Conservation (phyloP, 2,329 filamentous ascomycete species). For the Phaeophleospora eucalypticola region DNA sequence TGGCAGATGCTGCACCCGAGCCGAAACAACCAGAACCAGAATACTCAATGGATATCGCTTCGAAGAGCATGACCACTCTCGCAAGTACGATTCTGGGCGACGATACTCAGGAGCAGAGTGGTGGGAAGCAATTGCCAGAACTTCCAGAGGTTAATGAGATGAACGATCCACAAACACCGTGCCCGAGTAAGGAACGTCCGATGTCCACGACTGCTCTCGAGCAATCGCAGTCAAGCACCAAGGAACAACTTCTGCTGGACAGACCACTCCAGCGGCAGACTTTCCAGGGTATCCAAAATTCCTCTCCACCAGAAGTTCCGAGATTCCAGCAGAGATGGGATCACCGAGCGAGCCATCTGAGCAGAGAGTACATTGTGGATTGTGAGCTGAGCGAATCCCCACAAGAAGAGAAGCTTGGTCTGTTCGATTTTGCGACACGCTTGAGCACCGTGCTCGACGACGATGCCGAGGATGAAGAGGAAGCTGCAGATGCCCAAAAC, state of each 20-base stretch:
- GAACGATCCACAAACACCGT: not conserved
- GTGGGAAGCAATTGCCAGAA: no score
- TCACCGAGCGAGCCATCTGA: conserved; percentile 23
- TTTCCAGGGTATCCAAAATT: conserved; percentile 2
- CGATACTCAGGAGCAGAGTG: not conserved
- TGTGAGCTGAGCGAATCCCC: conserved; percentile 24
- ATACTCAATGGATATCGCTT: not conserved
- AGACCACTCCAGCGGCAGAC: conserved; percentile 7
- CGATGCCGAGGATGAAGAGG: conserved; percentile 15
- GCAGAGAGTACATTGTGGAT: conserved; percentile 23
- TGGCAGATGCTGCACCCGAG: conserved; percentile 6
- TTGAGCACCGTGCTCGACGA: conserved; percentile 28
- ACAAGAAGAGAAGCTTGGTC: conserved; percentile 12
- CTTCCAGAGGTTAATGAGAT: not conserved
- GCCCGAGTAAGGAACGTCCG: not conserved
- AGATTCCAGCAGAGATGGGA: conserved; percentile 22
- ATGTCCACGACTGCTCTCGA: not conserved
- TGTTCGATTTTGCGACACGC: conserved; percentile 22
- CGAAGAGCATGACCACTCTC: not conserved
- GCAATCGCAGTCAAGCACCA: not conserved
- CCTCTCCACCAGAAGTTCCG: conserved; percentile 7
- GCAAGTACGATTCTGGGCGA: not conserved
- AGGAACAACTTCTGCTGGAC: conserved; percentile 4
- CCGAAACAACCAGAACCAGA: not conserved
- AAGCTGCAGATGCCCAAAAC: not conserved